Base-by-base conservation (phyloP, 2,329 filamentous ascomycete species). In the Trichoderma sp. region DNA sequence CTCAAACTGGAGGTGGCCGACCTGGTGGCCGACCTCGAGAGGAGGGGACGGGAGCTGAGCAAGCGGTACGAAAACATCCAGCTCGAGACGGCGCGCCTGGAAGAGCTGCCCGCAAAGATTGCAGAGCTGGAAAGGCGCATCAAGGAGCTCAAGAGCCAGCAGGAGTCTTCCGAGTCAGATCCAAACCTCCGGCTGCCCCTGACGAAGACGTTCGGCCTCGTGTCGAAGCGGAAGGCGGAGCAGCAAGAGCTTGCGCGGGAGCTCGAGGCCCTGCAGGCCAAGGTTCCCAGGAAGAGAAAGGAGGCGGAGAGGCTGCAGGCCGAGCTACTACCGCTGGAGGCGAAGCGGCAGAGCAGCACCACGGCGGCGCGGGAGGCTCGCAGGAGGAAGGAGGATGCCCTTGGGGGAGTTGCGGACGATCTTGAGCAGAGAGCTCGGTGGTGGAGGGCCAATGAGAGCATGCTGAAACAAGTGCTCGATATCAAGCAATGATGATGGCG, bases 1-100 rank as follows among this genome's bases (percentile, higher is more conserved):
- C 88, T 91, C 72, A 98, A 98, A 78, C 82, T 85, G 17, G 89
- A 93, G 67, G 92, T 96, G 2, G 86, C 87, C 12, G 83, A 85
- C 47, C 85, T 94, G 80, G 87, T 96, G 17, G 78, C 81, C 24
- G 88, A 90, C 67, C 83, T 97, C 70, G 92, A 96, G 74, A 76
- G 74, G 61, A 85, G 84, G 67, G 88, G 86, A 0, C 79, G 82
- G 55, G 83, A 87, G 39, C 77, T 93, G 63, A 83, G 81, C 68
- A 77, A 75, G 59, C 82, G 81, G 58, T 84, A 87, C 68, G 81
- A 87, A 69, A 75, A 69, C 28, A 77, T 86, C 21, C 74, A 80
- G 67, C 71, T 81, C 28, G 82, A 87, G 70, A 83, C 79, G 2
- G 72, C 78, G 26, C 77, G 76, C 66, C 71, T 88, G 45, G 75